Base-by-base conservation (phyloP, 495 filamentous ascomycete species). In the Aspergillus incahuasiensis region DNA sequence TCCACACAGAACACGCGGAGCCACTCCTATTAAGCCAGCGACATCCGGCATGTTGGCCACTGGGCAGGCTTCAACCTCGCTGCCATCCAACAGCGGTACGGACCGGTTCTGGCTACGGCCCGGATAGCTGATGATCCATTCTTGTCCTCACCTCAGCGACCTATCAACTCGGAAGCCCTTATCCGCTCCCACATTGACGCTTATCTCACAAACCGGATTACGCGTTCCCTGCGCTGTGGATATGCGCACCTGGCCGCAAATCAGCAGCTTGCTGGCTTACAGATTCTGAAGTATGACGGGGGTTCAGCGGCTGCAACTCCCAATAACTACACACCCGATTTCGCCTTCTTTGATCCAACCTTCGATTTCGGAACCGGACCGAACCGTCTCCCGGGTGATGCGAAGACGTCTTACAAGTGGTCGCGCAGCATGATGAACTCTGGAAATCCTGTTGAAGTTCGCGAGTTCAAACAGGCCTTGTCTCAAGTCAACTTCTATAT, bases 321-420 rank as follows among this genome's bases (percentile, higher is more conserved):
- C 20, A 48, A 63, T 43, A 50, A 54, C n/a, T 56, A 50, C 39
- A 20, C 18, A 47, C 60, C 56, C 40, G 56, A 63, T 25, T 39
- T 51, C 19, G 30, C 60, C 6, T 57, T 51, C 34, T 32, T 47
- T 9, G 42, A 21, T 9, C 13, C 57, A 25, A 0, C 51, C 9
- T 45, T 51, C 25, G 44, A 19, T 24, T 8, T 11, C 6, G 24
- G 49, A 30, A 9, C 20, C 7, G 44, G 44, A 25, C 16, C 46
- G 5, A 64, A 61, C 18, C 46, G 55, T 21, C 55, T 48, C 4
- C 63, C 59, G 8, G 57, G 63, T 11, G 59, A 60, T 9, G 18
- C 62, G 35, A 62, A 60, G 41, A 51, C 60, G 6, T 65, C 63
- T 0, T 60, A 48, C 54, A 62, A 65, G 22, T 65, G 57, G 57